Evolutionary conservation across 148 eudicot genomes (phyloP).

Genomic region (Camellia japonica): DNA sequence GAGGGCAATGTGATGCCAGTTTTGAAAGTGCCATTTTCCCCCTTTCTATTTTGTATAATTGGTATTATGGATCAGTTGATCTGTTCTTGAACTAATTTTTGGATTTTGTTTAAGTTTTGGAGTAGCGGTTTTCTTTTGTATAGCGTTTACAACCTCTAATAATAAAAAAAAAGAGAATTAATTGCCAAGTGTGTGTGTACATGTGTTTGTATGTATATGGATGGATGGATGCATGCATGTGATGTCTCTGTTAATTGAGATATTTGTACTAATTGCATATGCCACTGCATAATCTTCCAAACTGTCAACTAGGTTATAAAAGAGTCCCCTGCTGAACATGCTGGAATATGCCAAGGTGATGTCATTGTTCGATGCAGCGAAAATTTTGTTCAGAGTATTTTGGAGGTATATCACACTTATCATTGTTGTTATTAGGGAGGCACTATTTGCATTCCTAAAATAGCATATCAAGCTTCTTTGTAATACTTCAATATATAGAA

Average conservation of each 20-base stretch:
- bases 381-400: neutral
- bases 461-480: neutral
- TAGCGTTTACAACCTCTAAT: too few relatives aligned
- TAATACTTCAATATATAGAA: neutral
- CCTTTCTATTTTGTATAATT: too few relatives aligned
- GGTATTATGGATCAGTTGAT: too few relatives aligned
- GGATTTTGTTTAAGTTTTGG: too few relatives aligned
- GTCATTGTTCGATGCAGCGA: neutral
- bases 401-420: neutral
- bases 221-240: neutral
- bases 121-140: too few relatives aligned
- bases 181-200: too few relatives aligned
- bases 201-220: too few relatives aligned
- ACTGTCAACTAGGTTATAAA: neutral
- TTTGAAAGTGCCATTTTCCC: too few relatives aligned
- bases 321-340: slow-evolving; percentile 2
- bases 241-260: neutral
- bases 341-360: neutral
- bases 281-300: neutral
- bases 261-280: neutral
- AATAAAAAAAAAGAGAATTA: too few relatives aligned
- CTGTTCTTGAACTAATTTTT: too few relatives aligned
- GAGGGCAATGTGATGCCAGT: too few relatives aligned
- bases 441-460: neutral
- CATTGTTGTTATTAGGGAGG: neutral